Percentiles rank a stretch among this genome's conserved stretches.
Evolutionary conservation across 2,329 filamentous ascomycete species (phyloP).

Genomic region (Colletotrichum neosansevieriae): DNA sequence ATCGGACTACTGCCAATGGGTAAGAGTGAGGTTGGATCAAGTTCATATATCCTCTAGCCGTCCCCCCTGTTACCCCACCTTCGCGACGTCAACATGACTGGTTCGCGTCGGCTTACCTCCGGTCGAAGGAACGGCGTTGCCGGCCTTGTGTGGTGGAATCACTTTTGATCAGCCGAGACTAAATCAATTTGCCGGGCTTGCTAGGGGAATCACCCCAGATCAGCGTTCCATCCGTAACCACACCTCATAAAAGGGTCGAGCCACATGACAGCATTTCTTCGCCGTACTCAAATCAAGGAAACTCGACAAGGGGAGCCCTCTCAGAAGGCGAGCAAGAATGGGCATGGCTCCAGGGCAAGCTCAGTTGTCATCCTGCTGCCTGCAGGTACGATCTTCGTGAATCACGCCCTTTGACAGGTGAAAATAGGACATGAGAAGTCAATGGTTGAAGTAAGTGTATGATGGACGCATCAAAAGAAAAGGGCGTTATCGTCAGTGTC

Average conservation of each 20-base stretch:
- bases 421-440: too few relatives aligned
- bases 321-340: background rate
- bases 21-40: conserved; percentile 24
- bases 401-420: too few relatives aligned
- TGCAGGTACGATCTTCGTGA: too few relatives aligned
- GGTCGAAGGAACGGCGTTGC: background rate
- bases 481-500: too few relatives aligned
- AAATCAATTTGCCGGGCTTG: conserved; percentile 27
- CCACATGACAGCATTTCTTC: background rate
- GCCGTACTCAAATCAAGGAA: too few relatives aligned
- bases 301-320: background rate
- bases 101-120: background rate
- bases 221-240: background rate
- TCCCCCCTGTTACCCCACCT: conserved; percentile 25
- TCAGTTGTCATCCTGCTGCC: too few relatives aligned
- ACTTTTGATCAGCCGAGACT: conserved; percentile 3
- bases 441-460: too few relatives aligned
- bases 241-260: background rate
- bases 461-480: too few relatives aligned
- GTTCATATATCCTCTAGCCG: conserved; percentile 11
- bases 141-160: conserved; percentile 32
- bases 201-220: conserved; percentile 27
- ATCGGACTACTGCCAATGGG: conserved; percentile 1
- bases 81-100: conserved; percentile 1
- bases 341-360: too few relatives aligned